phyloP scores from a whole-genome alignment of 495 filamentous ascomycete genomes.

The Penicillium cinerascens region DNA sequence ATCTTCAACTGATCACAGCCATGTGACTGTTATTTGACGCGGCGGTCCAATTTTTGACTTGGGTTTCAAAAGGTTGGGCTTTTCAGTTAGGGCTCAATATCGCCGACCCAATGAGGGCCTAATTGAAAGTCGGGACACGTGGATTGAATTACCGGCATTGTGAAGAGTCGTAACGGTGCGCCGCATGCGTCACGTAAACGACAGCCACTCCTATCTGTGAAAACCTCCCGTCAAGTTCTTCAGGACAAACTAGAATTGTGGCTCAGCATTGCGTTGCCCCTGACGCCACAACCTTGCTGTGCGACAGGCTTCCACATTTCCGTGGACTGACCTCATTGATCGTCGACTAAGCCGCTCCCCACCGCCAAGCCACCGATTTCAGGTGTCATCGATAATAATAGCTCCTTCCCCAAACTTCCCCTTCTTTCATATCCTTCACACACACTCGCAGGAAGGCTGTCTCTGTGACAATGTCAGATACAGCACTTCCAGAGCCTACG shows the following conservation, averaged over 20 bases:
- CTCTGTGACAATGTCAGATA: conserved; percentile 32
- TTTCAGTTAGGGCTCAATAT: no score
- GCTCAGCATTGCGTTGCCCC: not conserved
- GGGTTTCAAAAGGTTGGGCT: no score
- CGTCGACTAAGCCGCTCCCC: conserved; percentile 10
- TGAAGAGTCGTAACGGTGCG: no score
- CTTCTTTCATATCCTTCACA: not conserved
- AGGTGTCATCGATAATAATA: conserved; percentile 21
- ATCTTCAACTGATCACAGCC: no score
- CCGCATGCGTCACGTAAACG: no score
- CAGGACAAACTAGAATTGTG: not conserved
- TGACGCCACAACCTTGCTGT: not conserved
- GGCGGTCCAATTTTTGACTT: no score
- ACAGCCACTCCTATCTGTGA: no score
- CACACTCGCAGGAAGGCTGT: not conserved
- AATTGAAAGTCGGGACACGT: no score
- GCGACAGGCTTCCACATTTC: conserved; percentile 15
- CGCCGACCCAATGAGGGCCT: no score
- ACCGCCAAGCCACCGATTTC: conserved; percentile 17
- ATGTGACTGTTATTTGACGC: no score
- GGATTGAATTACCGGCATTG: no score
- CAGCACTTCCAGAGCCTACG: conserved; percentile 26
- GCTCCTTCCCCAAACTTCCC: conserved; percentile 2
- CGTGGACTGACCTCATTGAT: conserved; percentile 19
- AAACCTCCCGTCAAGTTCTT: not conserved